Evolutionary conservation across 2,329 filamentous ascomycete genomes (phyloP), one percentile per base, ranked within the genome.

Genomic region (Paraconiothyrium brasiliense): DNA sequence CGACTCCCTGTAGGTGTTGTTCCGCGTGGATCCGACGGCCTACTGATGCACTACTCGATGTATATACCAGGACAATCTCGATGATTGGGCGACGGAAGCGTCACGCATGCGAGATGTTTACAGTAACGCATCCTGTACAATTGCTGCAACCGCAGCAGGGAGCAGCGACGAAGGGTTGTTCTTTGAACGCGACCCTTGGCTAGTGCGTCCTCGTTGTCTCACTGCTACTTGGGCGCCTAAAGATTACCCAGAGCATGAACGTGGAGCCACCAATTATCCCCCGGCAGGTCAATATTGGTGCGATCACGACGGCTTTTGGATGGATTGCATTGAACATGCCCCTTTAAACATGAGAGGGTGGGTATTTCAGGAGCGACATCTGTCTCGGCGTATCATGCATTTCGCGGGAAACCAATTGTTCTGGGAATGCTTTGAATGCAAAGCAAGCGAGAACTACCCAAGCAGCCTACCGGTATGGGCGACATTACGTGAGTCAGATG

Each of bases 321-420:
- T 2, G 14, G 20, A 22, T 9, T 48, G 11, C 9, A 48, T 24
- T 27, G 44, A 30, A 9, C 1, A 48, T 13, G 44, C 44, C 9
- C 44, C 44, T n/a, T 10, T 48, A 3, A 48, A 48, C 14, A 27
- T 2, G 14, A 37, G 50, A 39, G 50, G 32, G 4, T 52, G 50
- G 50, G 50, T 52, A 2, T 20, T 10, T 22, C 50, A 52, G 16
- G 50, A 52, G n/a, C 14, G 50, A 14, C 50, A n/a, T 16, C 34
- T 52, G 2, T 52, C 50, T 5, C 50, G 32, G 11, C 30, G 50
- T 20, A 16, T 52, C 13, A 37, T 52, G 32, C 50, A 52, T 39
- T 52, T 52, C 11, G 22, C 9, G 4, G 9, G 10, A 24, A 52
- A 8, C 10, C 50, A 52, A 32, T 14, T 52, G 9, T 52, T 48